Evolutionary conservation across 2,329 filamentous ascomycete genomes (phyloP), one percentile per base, ranked within the genome.

Genomic region (Pseudomassariella vexata): DNA sequence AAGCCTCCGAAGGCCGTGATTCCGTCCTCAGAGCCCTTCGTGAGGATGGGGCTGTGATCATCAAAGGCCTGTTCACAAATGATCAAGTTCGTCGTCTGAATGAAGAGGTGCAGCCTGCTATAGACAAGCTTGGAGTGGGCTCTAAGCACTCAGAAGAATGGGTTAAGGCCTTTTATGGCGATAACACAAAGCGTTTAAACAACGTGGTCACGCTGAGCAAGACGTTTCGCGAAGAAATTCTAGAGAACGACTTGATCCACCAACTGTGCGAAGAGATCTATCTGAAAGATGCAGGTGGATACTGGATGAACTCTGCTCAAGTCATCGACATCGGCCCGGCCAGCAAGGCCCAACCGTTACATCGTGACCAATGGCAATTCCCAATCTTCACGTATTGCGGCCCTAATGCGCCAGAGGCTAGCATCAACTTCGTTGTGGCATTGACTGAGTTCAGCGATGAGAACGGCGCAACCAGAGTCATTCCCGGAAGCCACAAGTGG

Each of bases 401-500:
- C 11, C 37, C 46, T 11, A 40, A 50, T 16, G 44, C 42, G 21
- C 40, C 46, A 19, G 47, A 52, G 34, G 49, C 45, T 5, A 48
- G 41, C 19, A 21, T 44, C 34, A 52, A 49, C 14, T 49, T 52
- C 31, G 41, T 55, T 18, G 44, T 54, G 7, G 50, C 50, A 3
- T 28, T 53, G 30, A 43, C 44, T 21, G 41, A 45, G 18, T 52
- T 52, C 35, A 48, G 32, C 15, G 49, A 46, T 16, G 47, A 44
- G 19, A 54, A 52, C 24, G 52, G 50, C 7, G 50, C 50, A 1
- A 55, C 52, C 3, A 43, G 48, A 16, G 43, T 55, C 34, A 53
- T 54, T 5, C 52, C 50, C 9, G 46, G 48, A 4, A 50, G 46
- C 32, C 45, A 54, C 39, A 36, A 41, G 24, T 54, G 52, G 52